Evolutionary conservation across 371 early-diverging fungal genomes (phyloP), one percentile per base, ranked within the genome.

Genomic region (Parasitella parasitica): DNA sequence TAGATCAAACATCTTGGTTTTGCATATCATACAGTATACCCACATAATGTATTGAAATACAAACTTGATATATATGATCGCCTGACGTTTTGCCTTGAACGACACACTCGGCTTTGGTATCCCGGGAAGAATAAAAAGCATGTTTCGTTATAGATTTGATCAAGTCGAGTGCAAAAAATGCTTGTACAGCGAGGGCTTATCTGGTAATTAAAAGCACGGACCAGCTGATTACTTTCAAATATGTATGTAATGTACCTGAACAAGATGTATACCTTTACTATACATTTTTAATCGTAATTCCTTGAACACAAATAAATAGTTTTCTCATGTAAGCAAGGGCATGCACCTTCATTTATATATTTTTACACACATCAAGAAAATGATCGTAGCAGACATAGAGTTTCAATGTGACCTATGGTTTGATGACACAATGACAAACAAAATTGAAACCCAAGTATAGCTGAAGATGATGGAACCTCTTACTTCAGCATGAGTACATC

Each of bases 131-230:
- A 39, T 15, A n/a, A 54, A 56, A 56, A 56, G 20, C 4, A 9
- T 20, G 39, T 43, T 43, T 38, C 7, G 18, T 43, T 43, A 18
- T 43, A 11, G 22, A 11, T 32, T 8, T 32, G 43, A 22, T 43
- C 43, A 16, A 43, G 16, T 59, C 59, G 37, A 37, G 51, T 12
- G 18, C 20, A 22, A 32, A 18, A 34, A 46, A 46, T 32, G 20
- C 15, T n/a, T n/a, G n/a, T 39, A n/a, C 39, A 28, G 27, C 7
- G 54, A 37, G 9, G 41, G 32, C 18, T 18, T 27, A 48, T 26
- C n/a, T 43, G 22, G 43, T 43, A 43, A 43, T 39, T 34, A 16
- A 61, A 37, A 55, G 62, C 62, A 62, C 62, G 48, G 62, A 55
- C 62, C 62, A 62, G 48, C 56, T 49, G 38, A 37, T 54, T n/a